A percentile compares a stretch with the other conserved stretches of the same genome.
Conservation (phyloP, 1,139 yeast genomes). For the Yarrowia galli region DNA sequence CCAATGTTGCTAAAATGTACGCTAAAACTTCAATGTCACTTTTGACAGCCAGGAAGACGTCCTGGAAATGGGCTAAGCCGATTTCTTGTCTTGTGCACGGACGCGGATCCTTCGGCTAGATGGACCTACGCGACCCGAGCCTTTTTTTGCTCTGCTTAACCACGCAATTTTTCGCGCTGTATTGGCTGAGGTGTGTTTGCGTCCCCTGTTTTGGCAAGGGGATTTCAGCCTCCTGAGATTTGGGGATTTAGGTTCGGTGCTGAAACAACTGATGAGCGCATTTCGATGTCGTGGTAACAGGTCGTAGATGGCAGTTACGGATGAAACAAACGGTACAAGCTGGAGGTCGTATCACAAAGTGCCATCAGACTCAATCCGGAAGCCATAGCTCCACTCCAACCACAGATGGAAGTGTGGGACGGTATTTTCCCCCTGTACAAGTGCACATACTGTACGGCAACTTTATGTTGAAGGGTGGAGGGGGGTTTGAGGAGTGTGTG, state of each 20-base stretch:
- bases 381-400: neutral
- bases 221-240: conserved; percentile 30
- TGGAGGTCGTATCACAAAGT: too few species aligned
- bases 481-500: neutral
- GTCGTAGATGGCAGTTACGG: neutral
- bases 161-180: neutral
- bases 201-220: conserved; percentile 12
- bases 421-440: conserved; percentile 7
- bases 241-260: neutral
- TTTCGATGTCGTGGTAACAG: neutral
- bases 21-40: conserved; percentile 7
- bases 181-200: neutral
- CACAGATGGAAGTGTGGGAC: neutral
- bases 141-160: neutral
- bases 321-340: neutral
- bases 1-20: neutral
- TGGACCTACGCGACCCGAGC: neutral
- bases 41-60: conserved; percentile 5
- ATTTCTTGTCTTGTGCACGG: neutral
- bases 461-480: conserved; percentile 5
- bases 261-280: neutral
- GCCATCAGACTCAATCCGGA: neutral
- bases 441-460: neutral
- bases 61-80: neutral
- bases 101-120: conserved; percentile 10